These are phyloP conservation scores for Candida freyschussii DNA, from an alignment of 1,139 yeast genomes.

Conservation along the genomic window DNA sequence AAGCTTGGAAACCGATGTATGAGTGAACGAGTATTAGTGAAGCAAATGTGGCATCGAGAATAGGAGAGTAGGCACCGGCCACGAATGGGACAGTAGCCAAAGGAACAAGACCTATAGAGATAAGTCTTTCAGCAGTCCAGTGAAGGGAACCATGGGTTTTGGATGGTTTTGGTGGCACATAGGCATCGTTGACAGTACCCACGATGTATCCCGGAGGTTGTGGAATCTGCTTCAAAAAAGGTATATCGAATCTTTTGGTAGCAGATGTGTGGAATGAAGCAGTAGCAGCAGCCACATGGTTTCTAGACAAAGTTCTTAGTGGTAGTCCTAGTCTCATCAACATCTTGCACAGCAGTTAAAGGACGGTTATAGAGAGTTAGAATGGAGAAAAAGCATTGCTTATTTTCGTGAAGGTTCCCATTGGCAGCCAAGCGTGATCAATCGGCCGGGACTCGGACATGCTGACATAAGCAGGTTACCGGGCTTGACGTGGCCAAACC, in stretches of 20 bases:
- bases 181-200: constrained; percentile 82
- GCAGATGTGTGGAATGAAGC: constrained; percentile 28
- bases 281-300: constrained; percentile 4
- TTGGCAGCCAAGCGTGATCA: constrained; percentile 13
- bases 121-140: constrained; percentile 77
- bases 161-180: constrained; percentile 57
- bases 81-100: constrained; percentile 68
- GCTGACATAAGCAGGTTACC: constrained; percentile 9
- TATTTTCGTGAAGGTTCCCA: constrained; percentile 20
- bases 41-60: constrained; percentile 65
- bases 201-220: constrained; percentile 66
- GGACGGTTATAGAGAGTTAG: constrained; percentile 1
- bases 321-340: constrained; percentile 12
- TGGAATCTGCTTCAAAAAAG: constrained; percentile 43
- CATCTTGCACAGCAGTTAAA: constrained; percentile 4
- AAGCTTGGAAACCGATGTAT: constrained; percentile 76
- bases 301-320: constrained; percentile 7
- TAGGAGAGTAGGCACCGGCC: constrained; percentile 58
- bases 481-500: no score
- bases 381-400: constrained; percentile 12
- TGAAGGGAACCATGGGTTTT: constrained; percentile 79
- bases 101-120: constrained; percentile 71
- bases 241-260: constrained; percentile 32
- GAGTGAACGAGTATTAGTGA: constrained; percentile 65
- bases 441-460: constrained; percentile 20